Evolutionary conservation across 306 rosid genomes (phyloP).

Genomic region (Medicago ruthenica): DNA sequence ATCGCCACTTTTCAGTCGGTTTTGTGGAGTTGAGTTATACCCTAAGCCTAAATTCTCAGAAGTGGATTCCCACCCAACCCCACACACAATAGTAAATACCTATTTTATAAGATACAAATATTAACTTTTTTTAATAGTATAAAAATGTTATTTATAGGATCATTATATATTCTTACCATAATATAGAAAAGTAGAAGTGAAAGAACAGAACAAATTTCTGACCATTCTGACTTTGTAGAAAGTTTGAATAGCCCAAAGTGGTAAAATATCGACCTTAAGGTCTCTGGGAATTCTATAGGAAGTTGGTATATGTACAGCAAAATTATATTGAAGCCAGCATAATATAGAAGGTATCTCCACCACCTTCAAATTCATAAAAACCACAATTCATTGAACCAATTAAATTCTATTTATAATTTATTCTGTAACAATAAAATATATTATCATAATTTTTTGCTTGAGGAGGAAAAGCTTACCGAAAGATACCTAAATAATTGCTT

Average conservation of each 20-base stretch:
- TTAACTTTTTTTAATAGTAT: slow-evolving; percentile 23
- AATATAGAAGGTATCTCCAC: slow-evolving; percentile 82
- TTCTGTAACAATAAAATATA: slow-evolving; percentile 8
- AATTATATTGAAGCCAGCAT: slow-evolving; percentile 81
- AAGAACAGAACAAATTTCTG: slow-evolving; percentile 70
- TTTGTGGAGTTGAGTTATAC: not conserved
- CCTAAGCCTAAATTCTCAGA: not conserved
- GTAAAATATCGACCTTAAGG: slow-evolving; percentile 60
- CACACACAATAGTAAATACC: not conserved
- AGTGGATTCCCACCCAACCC: not conserved
- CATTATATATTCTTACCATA: slow-evolving; percentile 63
- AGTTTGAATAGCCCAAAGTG: slow-evolving; percentile 80
- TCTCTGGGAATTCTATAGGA: slow-evolving; percentile 65
- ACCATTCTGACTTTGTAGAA: slow-evolving; percentile 67
- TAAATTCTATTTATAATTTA: slow-evolving; percentile 18
- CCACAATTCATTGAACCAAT: slow-evolving; percentile 25
- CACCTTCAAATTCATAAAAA: slow-evolving; percentile 71
- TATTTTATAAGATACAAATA: slow-evolving; percentile 9
- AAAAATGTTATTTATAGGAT: slow-evolving; percentile 1
- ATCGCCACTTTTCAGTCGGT: not conserved
- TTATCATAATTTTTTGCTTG: slow-evolving; percentile 7
- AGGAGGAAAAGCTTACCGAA: slow-evolving; percentile 59
- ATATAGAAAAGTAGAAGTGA: slow-evolving; percentile 77
- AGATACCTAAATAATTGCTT: slow-evolving; percentile 81
- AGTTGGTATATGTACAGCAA: slow-evolving; percentile 83